Evolutionary conservation across 352 stramenopile genomes (phyloP), one percentile per base, ranked within the genome.

Genomic region (Globisporangium alternatum): DNA sequence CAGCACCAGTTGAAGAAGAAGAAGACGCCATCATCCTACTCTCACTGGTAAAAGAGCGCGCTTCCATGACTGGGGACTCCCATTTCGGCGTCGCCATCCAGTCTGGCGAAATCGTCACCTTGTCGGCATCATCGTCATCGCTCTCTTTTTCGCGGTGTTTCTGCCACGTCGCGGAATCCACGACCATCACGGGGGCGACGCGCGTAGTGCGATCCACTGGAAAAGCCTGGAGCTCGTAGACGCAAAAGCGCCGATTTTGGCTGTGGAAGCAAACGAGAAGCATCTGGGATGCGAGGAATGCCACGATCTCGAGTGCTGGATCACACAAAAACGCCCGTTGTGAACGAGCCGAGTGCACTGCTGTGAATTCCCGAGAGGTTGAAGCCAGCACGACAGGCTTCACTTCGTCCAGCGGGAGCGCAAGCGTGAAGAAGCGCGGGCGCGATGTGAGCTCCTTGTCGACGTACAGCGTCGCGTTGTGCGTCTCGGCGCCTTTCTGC

Each of bases 331-430:
- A 88, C 1, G 31, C 1, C 13, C 12, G n/a, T 31, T 2, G 19
- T 22, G 10, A 2, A 10, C 9, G 19, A 57, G 52, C 15, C 22
- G 35, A 49, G n/a, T 1, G 53, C 5, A 25, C 30, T 57, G n/a
- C 13, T 47, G 15, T 28, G 22, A 7, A 19, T 30, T 3, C 12
- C 17, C 12, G 19, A 35, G 31, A 22, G 22, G 22, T 12, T 30
- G 57, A 4, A 9, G 25, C n/a, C 59, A 78, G 0, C 4, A 80
- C 79, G 22, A 91, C 69, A 2, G 86, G 86, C 59, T 89, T 90
- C 37, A 93, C 77, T 57, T 95, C 86, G 39, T 91, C 82, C 21
- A 95, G 75, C 30, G 86, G 86, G 54, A 90, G 80, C 35, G 74
- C 56, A 3, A 95, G 73, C 31, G 83, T 91, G 63, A 95, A 95